Conservation (phyloP, 495 filamentous ascomycete genomes). For the Daldinia loculata region DNA sequence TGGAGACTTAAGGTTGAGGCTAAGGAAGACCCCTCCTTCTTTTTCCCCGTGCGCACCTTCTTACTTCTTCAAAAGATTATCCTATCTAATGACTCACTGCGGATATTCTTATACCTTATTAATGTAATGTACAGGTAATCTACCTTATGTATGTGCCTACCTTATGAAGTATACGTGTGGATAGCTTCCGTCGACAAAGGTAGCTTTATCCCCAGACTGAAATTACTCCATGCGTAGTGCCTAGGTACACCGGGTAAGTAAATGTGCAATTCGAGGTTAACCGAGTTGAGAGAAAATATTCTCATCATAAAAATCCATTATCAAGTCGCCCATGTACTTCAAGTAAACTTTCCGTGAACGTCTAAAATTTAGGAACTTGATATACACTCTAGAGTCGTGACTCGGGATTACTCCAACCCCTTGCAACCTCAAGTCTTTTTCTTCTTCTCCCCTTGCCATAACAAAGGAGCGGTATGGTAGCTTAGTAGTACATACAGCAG, state of each 20-base stretch:
- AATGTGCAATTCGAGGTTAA: neutral
- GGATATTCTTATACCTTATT: too few relatives aligned
- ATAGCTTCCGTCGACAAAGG: too few relatives aligned
- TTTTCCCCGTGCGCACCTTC: neutral
- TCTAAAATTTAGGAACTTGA: slow-evolving; percentile 47
- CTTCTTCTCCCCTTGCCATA: slow-evolving; percentile 46
- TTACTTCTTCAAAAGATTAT: neutral
- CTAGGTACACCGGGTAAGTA: neutral
- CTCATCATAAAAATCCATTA: slow-evolving; percentile 10
- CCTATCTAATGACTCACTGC: too few relatives aligned
- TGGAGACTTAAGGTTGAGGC: slow-evolving; percentile 1
- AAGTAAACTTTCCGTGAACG: slow-evolving; percentile 29
- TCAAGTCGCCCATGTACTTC: slow-evolving; percentile 27
- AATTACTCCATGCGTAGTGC: too few relatives aligned
- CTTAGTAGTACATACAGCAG: slow-evolving; percentile 57
- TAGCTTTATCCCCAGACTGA: too few relatives aligned
- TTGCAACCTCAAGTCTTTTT: slow-evolving; percentile 40
- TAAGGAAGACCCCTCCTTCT: neutral
- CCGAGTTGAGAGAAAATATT: neutral
- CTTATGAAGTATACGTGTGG: too few relatives aligned
- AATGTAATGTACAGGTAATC: too few relatives aligned
- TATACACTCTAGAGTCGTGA: slow-evolving; percentile 49
- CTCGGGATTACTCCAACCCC: slow-evolving; percentile 40
- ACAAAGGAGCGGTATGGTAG: slow-evolving; percentile 49
- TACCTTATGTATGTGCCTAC: too few relatives aligned